Conservation (phyloP, 331 rosid species). For the Pyracantha coccinea region DNA sequence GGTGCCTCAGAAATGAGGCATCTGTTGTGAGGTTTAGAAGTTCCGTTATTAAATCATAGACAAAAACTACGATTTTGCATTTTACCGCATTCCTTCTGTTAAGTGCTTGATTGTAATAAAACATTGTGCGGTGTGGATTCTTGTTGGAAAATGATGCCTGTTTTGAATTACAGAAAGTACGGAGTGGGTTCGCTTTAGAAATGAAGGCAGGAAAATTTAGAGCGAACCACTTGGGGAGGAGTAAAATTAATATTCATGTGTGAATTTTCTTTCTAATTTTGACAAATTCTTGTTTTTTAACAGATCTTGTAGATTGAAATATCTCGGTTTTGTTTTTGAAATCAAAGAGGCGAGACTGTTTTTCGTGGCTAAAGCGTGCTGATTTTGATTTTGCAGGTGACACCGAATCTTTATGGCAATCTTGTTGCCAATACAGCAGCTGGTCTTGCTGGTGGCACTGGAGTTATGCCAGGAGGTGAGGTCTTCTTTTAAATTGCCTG, state of each 20-base stretch:
- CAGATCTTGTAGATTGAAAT: neutral
- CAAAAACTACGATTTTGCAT: neutral
- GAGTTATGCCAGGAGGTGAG: constrained; percentile 89
- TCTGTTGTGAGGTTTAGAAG: neutral
- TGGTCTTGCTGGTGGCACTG: constrained; percentile 87
- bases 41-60: neutral
- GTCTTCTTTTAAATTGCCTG: neutral
- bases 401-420: constrained; percentile 90
- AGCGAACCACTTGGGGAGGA: neutral
- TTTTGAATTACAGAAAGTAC: neutral
- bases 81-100: neutral
- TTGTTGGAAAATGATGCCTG: neutral
- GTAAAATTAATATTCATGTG: neutral
- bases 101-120: neutral
- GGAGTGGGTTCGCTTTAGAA: neutral
- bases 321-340: neutral
- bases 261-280: neutral
- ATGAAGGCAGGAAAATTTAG: neutral
- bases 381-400: constrained; percentile 45
- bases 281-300: neutral
- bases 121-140: neutral
- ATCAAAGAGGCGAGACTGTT: neutral
- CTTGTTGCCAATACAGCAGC: constrained; percentile 87
- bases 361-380: constrained; percentile 5
- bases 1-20: neutral